Conservation (phyloP, 768 basidiomycete species). For the Kockovaella imperatae region DNA sequence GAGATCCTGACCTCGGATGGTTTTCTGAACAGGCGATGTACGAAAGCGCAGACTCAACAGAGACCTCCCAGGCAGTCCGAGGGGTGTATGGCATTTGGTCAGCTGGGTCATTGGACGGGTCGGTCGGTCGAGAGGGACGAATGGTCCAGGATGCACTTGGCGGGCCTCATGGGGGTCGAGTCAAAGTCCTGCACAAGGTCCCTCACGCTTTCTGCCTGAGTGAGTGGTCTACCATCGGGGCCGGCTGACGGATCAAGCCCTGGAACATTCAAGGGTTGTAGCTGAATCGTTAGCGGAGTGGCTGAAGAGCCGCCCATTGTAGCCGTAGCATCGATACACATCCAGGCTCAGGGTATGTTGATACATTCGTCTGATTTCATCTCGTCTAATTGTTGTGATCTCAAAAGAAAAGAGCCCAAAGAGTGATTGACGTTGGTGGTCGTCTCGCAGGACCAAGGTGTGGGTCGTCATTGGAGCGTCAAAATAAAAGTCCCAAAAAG, state of each 20-base stretch:
- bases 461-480: too few species aligned
- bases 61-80: constrained; percentile 40
- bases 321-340: too few species aligned
- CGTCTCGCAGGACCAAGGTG: too few species aligned
- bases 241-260: background rate
- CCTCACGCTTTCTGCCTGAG: constrained; percentile 71
- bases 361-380: too few species aligned
- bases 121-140: constrained; percentile 59
- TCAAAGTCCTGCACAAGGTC: constrained; percentile 51
- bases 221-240: constrained; percentile 44
- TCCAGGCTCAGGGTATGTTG: too few species aligned
- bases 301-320: too few species aligned
- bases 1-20: constrained; percentile 50
- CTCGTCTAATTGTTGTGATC: too few species aligned
- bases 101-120: constrained; percentile 54
- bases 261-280: constrained; percentile 21
- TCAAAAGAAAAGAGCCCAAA: too few species aligned
- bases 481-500: too few species aligned
- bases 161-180: constrained; percentile 44
- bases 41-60: constrained; percentile 15
- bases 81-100: constrained; percentile 53
- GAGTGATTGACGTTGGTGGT: too few species aligned
- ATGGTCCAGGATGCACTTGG: constrained; percentile 48
- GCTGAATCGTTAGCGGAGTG: constrained; percentile 13
- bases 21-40: constrained; percentile 40